Evolutionary conservation across 2,329 filamentous ascomycete species (phyloP).

Genomic region (Phoma sp.): DNA sequence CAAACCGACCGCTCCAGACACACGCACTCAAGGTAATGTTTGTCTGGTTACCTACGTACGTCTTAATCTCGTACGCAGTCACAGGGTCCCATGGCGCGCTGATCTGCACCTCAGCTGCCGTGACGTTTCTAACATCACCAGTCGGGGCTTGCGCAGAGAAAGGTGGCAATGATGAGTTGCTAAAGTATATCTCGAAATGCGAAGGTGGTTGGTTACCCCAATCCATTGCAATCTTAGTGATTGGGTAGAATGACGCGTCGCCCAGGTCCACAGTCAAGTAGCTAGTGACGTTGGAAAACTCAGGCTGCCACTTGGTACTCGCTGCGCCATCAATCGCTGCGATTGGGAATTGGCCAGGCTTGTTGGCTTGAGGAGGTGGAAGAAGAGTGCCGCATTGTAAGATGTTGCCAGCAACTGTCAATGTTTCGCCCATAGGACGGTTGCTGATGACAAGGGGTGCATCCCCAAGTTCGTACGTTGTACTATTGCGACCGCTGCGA

Average conservation of each 20-base stretch:
- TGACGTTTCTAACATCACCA: constrained; percentile 25
- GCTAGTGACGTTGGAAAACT: constrained; percentile 55
- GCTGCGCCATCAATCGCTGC: constrained; percentile 70
- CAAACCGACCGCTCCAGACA: constrained; percentile 54
- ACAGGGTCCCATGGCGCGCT: constrained; percentile 50
- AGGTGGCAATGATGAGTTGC: constrained; percentile 52
- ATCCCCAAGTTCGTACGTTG: constrained; percentile 55
- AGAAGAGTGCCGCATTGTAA: constrained; percentile 66
- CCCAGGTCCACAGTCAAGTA: constrained; percentile 64
- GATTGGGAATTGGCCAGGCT: constrained; percentile 72
- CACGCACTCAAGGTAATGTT: constrained; percentile 49
- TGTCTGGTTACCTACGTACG: constrained; percentile 54
- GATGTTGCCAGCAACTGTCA: constrained; percentile 65
- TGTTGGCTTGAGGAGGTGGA: constrained; percentile 47
- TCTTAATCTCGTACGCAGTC: constrained; percentile 45
- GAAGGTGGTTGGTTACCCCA: constrained; percentile 65
- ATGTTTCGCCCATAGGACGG: constrained; percentile 60
- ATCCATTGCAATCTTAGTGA: constrained; percentile 63
- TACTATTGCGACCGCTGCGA: constrained; percentile 35
- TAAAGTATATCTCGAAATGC: constrained; percentile 62
- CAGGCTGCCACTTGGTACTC: constrained; percentile 71
- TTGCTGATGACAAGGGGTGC: constrained; percentile 64
- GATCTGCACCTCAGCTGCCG: constrained; percentile 45
- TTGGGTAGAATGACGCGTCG: constrained; percentile 44
- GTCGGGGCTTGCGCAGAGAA: constrained; percentile 13